Evolutionary conservation across 2,329 filamentous ascomycete species (phyloP), one percentile per base, ranked within the genome.

Genomic region (Ophiostoma perfectum): DNA sequence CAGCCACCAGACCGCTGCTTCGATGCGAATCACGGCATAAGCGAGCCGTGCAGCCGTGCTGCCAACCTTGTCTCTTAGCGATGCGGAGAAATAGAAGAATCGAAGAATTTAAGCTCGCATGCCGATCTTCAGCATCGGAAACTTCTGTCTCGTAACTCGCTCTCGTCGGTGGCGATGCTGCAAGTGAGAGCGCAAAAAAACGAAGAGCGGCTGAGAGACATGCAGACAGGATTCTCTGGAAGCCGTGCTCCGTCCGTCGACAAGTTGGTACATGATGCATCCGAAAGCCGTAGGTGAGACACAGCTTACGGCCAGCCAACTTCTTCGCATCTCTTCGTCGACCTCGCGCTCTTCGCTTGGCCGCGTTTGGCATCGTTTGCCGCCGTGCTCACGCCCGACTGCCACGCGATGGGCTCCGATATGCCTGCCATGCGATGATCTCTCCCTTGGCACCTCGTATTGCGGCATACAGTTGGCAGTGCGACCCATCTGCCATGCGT

Each of bases 221-320:
- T 55, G 49, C 49, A 55, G 49, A 18, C 49, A 27, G n/a, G 49
- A 55, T 55, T 9, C 9, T 55, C 49, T n/a, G n/a, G 12, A 27
- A 27, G 18, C 49, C 49, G 27, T 55, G 49, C 49, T 55, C 49
- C 49, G 18, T 27, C 49, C 49, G 4, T 55, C 49, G 18, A 55
- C 49, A 55, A 55, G 49, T 55, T 55, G 49, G 49, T 55, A 55
- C 49, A 55, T 55, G 49, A 27, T 55, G 49, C 49, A 55, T 55
- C 49, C 7, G 47, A 5, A 27, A 11, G 8, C 0, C 45, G 5
- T 4, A 14, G 49, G 49, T 55, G 49, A 55, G 49, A 55, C 49
- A 55, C 18, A 7, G 49, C 49, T 27, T 55, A 36, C 49, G 49
- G 18, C 27, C n/a, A 55, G 49, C 27, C 49, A 55, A 55, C 27